Percentiles rank a stretch among this genome's conserved stretches.
These are phyloP conservation scores for Thinopyrum elongatum DNA, from an alignment of 176 grass and related monocot species.

Conservation along the genomic window DNA sequence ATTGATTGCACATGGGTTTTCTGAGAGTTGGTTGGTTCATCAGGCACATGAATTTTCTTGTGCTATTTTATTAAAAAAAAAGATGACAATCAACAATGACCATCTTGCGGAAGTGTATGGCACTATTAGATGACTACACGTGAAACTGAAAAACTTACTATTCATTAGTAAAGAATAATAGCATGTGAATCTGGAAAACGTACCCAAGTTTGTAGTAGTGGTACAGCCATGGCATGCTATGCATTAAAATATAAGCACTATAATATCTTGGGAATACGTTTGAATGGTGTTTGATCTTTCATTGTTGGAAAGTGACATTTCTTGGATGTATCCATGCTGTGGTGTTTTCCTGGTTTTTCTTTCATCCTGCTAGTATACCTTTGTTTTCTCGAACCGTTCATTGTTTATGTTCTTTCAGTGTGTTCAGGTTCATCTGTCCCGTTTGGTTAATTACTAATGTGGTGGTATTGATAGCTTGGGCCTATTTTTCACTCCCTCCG, in stretches of 20 bases:
- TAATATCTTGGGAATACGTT: neutral
- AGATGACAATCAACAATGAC: neutral
- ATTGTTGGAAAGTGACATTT: conserved; percentile 9
- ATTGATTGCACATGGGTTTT: neutral
- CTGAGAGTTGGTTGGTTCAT: neutral
- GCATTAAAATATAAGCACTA: neutral
- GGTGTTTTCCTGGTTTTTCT: conserved; percentile 25
- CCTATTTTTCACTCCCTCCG: neutral
- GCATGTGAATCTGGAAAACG: neutral
- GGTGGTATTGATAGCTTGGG: neutral
- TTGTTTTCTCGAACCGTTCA: neutral
- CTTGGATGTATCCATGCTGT: neutral
- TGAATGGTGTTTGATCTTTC: neutral
- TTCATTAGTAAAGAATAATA: conserved; percentile 14
- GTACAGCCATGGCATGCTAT: neutral
- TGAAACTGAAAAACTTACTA: neutral
- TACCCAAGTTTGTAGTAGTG: neutral
- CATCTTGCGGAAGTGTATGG: neutral
- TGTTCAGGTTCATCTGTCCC: neutral
- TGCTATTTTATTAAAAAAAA: neutral
- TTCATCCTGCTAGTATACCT: conserved; percentile 22
- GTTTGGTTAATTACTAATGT: neutral
- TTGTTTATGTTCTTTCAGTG: neutral
- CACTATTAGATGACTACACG: conserved; percentile 9
- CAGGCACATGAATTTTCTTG: neutral